phyloP scores from a whole-genome alignment of 2,329 filamentous ascomycete species.

The Aphanocladium album region DNA sequence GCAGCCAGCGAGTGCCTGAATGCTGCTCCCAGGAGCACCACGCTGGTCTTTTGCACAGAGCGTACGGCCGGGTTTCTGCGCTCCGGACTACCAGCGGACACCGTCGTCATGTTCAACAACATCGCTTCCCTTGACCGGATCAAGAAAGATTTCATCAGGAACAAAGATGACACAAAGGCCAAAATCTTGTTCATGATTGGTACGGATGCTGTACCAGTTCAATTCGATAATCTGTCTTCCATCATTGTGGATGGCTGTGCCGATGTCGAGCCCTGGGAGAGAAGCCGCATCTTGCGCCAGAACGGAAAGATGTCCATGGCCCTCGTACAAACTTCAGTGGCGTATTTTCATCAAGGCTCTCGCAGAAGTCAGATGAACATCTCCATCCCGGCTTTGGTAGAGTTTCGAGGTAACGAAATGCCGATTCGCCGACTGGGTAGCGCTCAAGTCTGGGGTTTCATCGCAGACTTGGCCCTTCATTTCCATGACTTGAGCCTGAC shows the following conservation, averaged over 20 bases:
- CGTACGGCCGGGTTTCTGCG: no score
- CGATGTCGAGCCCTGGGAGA: not conserved
- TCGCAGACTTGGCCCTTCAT: not conserved
- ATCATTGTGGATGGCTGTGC: not conserved
- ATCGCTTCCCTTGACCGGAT: no score
- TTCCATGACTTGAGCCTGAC: not conserved
- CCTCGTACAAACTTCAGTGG: not conserved
- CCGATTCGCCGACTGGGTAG: not conserved
- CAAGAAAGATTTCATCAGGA: not conserved
- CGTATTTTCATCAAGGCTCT: not conserved
- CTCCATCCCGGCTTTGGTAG: not conserved
- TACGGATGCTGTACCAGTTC: not conserved
- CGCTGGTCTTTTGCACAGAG: no score
- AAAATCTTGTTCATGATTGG: not conserved
- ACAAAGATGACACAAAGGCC: not conserved
- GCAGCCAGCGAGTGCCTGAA: no score
- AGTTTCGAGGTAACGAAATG: not conserved
- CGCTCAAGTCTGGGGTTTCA: not conserved
- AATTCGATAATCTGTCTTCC: not conserved
- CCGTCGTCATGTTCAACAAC: no score
- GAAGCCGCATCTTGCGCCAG: not conserved
- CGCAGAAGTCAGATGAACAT: not conserved
- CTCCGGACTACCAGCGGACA: no score
- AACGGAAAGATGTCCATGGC: not conserved
- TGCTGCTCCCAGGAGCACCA: no score